Conservation (phyloP, 1,139 yeast species). For the Magnusiomyces ingens region DNA sequence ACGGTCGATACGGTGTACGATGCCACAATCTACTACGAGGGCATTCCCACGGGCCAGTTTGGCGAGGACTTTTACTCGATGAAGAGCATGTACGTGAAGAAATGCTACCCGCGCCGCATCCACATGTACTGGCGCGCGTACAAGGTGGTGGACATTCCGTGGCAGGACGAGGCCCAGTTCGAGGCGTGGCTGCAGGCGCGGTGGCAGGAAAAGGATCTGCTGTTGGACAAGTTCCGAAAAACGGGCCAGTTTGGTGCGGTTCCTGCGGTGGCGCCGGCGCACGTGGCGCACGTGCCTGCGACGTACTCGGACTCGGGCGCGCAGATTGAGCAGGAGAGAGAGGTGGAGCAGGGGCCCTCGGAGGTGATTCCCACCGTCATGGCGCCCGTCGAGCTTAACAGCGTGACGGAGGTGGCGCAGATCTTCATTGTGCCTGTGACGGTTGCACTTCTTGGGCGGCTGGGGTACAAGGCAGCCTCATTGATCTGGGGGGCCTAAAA, state of each 20-base stretch:
- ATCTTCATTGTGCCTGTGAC: constrained; percentile 13
- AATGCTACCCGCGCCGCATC: constrained; percentile 63
- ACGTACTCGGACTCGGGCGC: not conserved
- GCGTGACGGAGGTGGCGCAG: constrained; percentile 6
- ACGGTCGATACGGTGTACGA: constrained; percentile 71
- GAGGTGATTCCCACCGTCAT: constrained; percentile 1
- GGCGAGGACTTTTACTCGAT: constrained; percentile 78
- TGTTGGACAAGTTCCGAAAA: constrained; percentile 53
- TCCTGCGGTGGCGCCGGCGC: constrained; percentile 1
- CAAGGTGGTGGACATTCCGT: constrained; percentile 58
- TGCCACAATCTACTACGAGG: constrained; percentile 75
- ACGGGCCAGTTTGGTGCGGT: constrained; percentile 47
- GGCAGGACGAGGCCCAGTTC: constrained; percentile 49
- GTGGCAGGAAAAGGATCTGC: constrained; percentile 76
- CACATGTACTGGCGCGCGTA: constrained; percentile 58
- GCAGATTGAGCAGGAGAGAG: not conserved
- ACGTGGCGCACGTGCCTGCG: not conserved
- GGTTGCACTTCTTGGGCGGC: constrained; percentile 5
- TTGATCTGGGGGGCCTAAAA: not conserved
- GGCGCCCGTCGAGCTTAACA: constrained; percentile 11
- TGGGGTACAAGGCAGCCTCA: constrained; percentile 7
- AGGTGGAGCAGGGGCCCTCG: not conserved
- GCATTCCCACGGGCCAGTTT: constrained; percentile 50
- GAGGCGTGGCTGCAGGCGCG: constrained; percentile 66
- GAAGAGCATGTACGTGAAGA: constrained; percentile 54